These are phyloP conservation scores for Tetrahymena borealis DNA, from an alignment of 73 alveolate species.

Conservation along the genomic window DNA sequence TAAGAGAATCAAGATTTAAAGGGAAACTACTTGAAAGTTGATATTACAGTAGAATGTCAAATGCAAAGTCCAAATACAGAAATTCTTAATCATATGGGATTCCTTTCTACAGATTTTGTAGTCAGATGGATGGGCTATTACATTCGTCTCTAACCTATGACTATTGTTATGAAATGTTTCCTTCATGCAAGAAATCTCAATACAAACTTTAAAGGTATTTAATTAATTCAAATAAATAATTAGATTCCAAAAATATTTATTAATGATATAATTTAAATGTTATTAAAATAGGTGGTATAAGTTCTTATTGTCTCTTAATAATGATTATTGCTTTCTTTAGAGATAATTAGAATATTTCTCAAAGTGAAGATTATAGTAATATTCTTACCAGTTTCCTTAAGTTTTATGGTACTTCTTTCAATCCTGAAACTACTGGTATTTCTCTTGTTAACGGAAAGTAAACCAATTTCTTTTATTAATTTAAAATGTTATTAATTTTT, in stretches of 20 bases:
- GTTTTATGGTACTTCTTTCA: background rate
- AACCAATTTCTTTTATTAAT: background rate
- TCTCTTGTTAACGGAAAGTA: background rate
- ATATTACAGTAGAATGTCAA: conserved; percentile 20
- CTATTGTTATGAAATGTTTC: background rate
- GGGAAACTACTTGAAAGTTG: background rate
- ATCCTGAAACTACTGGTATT: background rate
- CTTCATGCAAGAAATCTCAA: background rate
- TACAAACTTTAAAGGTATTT: background rate
- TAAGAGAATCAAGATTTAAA: background rate
- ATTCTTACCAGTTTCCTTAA: background rate
- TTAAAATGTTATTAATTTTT: background rate
- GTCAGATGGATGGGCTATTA: conserved; percentile 18
- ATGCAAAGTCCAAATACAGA: conserved; percentile 15
- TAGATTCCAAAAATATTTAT: background rate
- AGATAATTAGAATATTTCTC: background rate
- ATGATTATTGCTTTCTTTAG: background rate
- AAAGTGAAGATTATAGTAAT: background rate
- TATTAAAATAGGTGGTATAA: background rate
- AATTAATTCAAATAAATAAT: background rate
- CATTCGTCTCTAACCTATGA: background rate
- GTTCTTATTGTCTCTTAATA: background rate
- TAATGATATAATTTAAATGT: too few relatives aligned
- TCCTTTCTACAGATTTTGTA: conserved; percentile 19
- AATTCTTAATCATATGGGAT: conserved; percentile 12